Base-by-base conservation (phyloP, 2,329 filamentous ascomycete genomes). In the Aureobasidium sp. region DNA sequence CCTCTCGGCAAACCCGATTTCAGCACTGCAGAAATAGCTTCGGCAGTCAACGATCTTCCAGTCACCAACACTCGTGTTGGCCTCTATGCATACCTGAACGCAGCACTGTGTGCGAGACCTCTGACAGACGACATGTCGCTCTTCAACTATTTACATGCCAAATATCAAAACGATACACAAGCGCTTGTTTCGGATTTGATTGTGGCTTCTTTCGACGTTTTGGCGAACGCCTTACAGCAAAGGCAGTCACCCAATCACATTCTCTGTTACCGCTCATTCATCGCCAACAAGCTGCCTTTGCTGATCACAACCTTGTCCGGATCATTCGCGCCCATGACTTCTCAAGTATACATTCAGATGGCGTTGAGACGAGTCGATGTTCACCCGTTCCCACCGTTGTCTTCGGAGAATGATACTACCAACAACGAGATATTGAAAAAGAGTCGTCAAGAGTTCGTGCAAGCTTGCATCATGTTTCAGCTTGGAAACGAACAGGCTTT, bases 401-500 rank as follows among this genome's bases (percentile, higher is more conserved):
- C 87, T 63, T 80, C 84, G 57, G 83, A 84, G 1, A 44, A 34
- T 25, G 76, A 77, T 25, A 79, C 80, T 71, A 77, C 76, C 37
- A 77, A 74, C 14, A 84, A 81, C 59, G 83, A 82, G 59, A 79
- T 82, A 41, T 77, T 88, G 2, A 83, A 85, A 31, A 83, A 86
- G 64, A 90, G 90, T 31, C 83, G 87, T 29, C 89, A 88, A 76
- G 79, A 97, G 64, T 97, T 97, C 67, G 84, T 96, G 44, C 94
- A 95, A 66, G 87, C 93, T 0, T 99, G 94, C 71, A 90, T 90
- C 61, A 81, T 97, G 42, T 92, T 97, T 72, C 86, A 87, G 0
- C 79, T 99, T n/a, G 86, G 97, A 27, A 84, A 87, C 0, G 86
- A 91, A 66, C 81, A 85, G 37, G 89, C 87, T 55, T 89, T 96